Conservation (phyloP, 768 basidiomycete species). For the Calocybe cyanea region DNA sequence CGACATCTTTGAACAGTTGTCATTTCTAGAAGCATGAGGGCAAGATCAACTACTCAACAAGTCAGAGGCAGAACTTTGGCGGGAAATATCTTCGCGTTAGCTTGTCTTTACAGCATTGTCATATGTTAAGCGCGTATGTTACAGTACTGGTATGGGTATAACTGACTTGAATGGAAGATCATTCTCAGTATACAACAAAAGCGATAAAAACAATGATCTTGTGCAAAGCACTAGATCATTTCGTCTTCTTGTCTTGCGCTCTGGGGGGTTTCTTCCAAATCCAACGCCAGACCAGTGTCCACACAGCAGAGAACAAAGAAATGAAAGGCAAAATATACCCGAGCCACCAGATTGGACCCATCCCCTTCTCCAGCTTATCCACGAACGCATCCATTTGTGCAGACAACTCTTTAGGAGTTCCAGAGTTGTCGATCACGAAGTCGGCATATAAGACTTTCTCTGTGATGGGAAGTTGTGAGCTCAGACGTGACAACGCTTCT, state of each 20-base stretch:
- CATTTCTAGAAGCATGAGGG: too few species aligned
- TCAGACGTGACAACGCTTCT: slow-evolving; percentile 71
- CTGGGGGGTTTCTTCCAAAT: slow-evolving; percentile 9
- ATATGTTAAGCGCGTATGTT: too few species aligned
- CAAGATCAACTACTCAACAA: too few species aligned
- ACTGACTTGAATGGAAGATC: too few species aligned
- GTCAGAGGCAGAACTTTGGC: too few species aligned
- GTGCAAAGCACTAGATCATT: slow-evolving; percentile 2
- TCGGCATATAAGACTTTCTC: slow-evolving; percentile 85
- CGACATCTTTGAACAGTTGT: too few species aligned
- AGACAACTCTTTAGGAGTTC: slow-evolving; percentile 63
- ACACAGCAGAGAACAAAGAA: slow-evolving; percentile 14
- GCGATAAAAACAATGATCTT: too few species aligned
- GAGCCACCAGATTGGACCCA: slow-evolving; percentile 56
- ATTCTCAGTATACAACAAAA: too few species aligned
- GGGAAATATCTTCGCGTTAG: too few species aligned
- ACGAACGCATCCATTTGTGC: slow-evolving; percentile 47
- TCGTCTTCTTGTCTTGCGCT: slow-evolving; percentile 9
- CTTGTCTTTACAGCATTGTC: too few species aligned
- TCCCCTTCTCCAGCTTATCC: slow-evolving; percentile 36
- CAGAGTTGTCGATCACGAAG: slow-evolving; percentile 85
- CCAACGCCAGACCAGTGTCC: slow-evolving; percentile 13
- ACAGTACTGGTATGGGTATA: too few species aligned
- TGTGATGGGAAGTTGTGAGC: slow-evolving; percentile 75
- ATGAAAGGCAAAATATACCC: slow-evolving; percentile 18